Percentiles rank a stretch among this genome's conserved stretches.
phyloP scores from a whole-genome alignment of 495 filamentous ascomycete species.

The Geopyxis carbonaria region DNA sequence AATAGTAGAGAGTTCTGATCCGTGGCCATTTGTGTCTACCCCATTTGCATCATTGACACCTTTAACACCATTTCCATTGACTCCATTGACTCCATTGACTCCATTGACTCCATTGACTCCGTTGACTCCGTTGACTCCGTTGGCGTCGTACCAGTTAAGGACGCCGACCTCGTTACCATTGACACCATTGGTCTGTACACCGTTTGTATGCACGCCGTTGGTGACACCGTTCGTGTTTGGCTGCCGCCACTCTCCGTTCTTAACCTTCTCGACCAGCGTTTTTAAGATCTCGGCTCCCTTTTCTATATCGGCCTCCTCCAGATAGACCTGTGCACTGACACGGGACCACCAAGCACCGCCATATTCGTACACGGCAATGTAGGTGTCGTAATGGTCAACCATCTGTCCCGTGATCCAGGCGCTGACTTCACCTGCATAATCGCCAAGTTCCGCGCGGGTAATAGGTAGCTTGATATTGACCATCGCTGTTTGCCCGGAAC shows the following conservation, averaged over 20 bases:
- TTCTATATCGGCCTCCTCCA: conserved; percentile 62
- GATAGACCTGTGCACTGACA: conserved; percentile 62
- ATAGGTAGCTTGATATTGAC: conserved; percentile 63
- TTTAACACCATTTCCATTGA: too few species aligned
- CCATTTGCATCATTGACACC: too few species aligned
- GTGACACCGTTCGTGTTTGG: too few species aligned
- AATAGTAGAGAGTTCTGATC: too few species aligned
- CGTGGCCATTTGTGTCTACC: too few species aligned
- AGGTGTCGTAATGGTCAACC: conserved; percentile 48
- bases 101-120: too few species aligned
- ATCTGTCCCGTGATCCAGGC: conserved; percentile 30
- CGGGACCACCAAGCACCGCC: conserved; percentile 47
- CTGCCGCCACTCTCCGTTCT: conserved; percentile 36
- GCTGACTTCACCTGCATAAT: conserved; percentile 24
- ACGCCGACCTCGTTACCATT: too few species aligned
- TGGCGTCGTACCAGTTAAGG: too few species aligned
- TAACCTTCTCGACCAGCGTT: conserved; percentile 43
- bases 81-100: too few species aligned
- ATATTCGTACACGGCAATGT: conserved; percentile 46
- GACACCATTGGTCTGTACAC: too few species aligned
- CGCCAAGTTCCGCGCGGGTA: conserved; percentile 19
- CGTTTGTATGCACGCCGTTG: too few species aligned
- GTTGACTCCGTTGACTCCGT: too few species aligned
- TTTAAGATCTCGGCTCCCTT: conserved; percentile 45
- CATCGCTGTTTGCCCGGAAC: conserved; percentile 28